Base-by-base conservation (phyloP, 2,329 filamentous ascomycete species). In the Aureobasidium pullulans region DNA sequence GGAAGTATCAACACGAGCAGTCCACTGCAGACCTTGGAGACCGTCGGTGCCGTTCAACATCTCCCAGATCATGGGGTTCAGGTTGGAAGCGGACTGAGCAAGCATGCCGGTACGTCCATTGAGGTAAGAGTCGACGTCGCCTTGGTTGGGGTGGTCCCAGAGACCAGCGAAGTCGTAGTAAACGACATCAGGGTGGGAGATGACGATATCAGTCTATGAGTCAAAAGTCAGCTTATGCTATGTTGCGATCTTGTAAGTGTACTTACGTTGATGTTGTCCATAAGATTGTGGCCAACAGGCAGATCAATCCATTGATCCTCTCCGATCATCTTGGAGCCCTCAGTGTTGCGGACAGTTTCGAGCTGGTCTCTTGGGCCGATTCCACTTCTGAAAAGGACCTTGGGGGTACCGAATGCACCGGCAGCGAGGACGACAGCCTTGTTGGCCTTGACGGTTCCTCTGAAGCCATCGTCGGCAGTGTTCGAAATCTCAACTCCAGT, bases 401-500 rank as follows among this genome's bases (percentile, higher is more conserved):
- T 59, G 31, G 57, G 57, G 9, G 57, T 59, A 19, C 57, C 57
- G 40, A 59, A 59, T 37, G 57, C 57, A 42, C 57, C 57, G n/a
- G 37, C 57, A 11, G 57, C 36, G 4, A 59, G 48, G n/a, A 59
- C 39, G 11, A 59, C 57, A 19, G 44, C 47, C 46, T 50, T 50
- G 19, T 53, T 53, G 31, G 46, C 47, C 11, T 49, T 50, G 29
- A 59, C 40, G 31, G 31, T 53, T 23, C 57, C 57, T 29, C 36
- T 46, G 47, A 42, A 48, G 5, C 57, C 57, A 34, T 48, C 57
- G 4, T 28, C 23, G 15, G 44, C 29, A 3, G 47, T 46, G 48
- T 48, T 59, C 8, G 46, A 50, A 9, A 59, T 23, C 10, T 59
- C 47, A 1, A 81, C 73, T 23, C 76, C 76, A 0, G 74, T 77